Evolutionary conservation across 1,284 basidiomycete genomes (phyloP).

Genomic region (Violaceomyces palustris): DNA sequence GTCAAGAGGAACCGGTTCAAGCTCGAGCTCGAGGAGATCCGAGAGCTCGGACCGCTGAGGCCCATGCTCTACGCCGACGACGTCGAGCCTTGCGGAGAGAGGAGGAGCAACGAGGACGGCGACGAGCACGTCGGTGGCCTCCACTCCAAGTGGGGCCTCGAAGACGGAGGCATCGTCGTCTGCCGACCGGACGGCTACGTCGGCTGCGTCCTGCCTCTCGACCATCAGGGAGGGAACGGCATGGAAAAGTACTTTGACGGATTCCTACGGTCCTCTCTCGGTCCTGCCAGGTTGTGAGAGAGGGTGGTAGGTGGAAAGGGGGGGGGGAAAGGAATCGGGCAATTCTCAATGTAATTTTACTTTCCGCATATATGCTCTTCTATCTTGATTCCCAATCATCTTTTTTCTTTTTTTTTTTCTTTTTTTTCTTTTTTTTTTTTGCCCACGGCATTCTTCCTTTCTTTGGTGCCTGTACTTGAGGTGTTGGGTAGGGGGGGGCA

Average conservation of each 20-base stretch:
- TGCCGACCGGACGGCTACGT: conserved; percentile 73
- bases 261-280: conserved; percentile 11
- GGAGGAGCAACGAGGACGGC: conserved; percentile 48
- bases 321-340: conserved; percentile 13
- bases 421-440: no score
- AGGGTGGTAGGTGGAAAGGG: background rate
- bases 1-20: conserved; percentile 42
- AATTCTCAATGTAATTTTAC: conserved; percentile 20
- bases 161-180: conserved; percentile 62
- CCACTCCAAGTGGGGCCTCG: conserved; percentile 60
- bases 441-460: no score
- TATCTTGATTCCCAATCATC: conserved; percentile 5
- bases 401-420: conserved; percentile 9
- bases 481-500: no score
- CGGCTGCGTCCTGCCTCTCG: conserved; percentile 60
- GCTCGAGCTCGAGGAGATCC: conserved; percentile 47
- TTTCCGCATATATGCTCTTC: conserved; percentile 7
- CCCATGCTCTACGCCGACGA: conserved; percentile 57
- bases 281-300: background rate
- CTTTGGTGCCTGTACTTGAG: no score
- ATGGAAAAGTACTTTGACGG: conserved; percentile 60
- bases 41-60: conserved; percentile 52
- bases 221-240: conserved; percentile 54
- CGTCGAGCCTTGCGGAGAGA: conserved; percentile 55
- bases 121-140: conserved; percentile 34